Evolutionary conservation across 2,329 filamentous ascomycete genomes (phyloP), one percentile per base, ranked within the genome.

Genomic region (Raffaelea albimanens): DNA sequence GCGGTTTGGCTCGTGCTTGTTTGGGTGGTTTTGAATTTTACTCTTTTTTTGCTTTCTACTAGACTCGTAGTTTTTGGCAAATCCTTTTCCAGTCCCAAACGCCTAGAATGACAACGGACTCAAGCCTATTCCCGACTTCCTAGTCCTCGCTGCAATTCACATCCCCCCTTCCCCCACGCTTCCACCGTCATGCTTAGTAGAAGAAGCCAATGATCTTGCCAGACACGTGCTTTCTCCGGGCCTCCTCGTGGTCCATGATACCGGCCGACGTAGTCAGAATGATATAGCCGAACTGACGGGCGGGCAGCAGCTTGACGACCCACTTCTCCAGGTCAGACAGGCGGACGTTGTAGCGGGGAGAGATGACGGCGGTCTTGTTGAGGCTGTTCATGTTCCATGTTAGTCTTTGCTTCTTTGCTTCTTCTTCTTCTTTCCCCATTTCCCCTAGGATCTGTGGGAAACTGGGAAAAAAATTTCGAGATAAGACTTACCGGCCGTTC

Each of bases 181-280:
- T 7, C 25, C 13, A 7, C 13, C 25, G 25, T 13, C 25, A n/a
- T n/a, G 25, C 25, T 29, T 93, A 96, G 82, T 96, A 97, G 82
- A 96, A 96, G 85, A 97, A 98, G 64, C 93, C 93, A 63, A 97
- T 87, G 74, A 98, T 87, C 84, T 98, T 98, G 75, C 93, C 93
- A 61, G 91, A 83, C 67, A 97, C 93, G 79, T 98, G 93, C 55
- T 97, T 97, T 72, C 93, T 82, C 69, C 93, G 81, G 61, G 93
- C 93, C 83, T 98, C 93, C 81, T 98, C 93, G 79, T 98, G 93
- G 79, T 98, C 93, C 91, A 98, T 97, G 73, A 98, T 98, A 72
- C 93, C 93, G 57, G 93, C 89, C 53, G 90, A 96, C 74, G 93
- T 98, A 72, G 93, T 98, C 65, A 98, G 85, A 73, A 98, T 89